Base-by-base conservation (phyloP, 73 alveolate species). In the Uronychia setigera region DNA sequence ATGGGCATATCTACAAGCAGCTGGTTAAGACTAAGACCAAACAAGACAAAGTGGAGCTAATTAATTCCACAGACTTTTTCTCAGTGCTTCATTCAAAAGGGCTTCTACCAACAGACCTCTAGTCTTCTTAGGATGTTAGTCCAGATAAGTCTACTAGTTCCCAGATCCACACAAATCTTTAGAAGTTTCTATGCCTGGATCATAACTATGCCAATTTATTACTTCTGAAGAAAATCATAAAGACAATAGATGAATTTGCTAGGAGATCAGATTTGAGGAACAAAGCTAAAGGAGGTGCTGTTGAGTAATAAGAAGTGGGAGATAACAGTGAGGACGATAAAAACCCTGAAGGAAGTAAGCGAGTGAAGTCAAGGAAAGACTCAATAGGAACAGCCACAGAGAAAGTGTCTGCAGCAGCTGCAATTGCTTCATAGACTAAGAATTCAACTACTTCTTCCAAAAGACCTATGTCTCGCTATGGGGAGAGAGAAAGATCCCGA, bases 21-120 rank as follows among this genome's bases (percentile, higher is more conserved):
- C 81, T 83, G 9, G 94, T 88, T 26, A 88, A 88, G 77, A 75
- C 94, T 0, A 88, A 88, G 85, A 88, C 89, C 33, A 88, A 88
- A 83, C 81, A 88, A 31, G 75, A 87, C 59, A 76, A 25, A 46
- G 94, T 88, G 29, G 94, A 88, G 85, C 35, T 88, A 1, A 77
- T 88, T 26, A 77, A 78, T 30, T 1, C 91, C 35, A 77, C 75
- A 26, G 91, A 88, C 82, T 88, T 88, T 91, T 88, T 74, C 88
- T 11, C 67, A 11, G 67, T 46, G 67, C 67, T 46, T 11, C 5
- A 46, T 46, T 46, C 19, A 19, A 46, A 46, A 19, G 32, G 25
- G 29, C 30, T 57, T 1, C 76, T 85, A 0, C 75, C 67, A 19
- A 77, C 75, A 85, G 33, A 57, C 30, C 86, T 0, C 81, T 81